Evolutionary conservation across 768 basidiomycete species (phyloP).

Genomic region (Boletus fagicola): DNA sequence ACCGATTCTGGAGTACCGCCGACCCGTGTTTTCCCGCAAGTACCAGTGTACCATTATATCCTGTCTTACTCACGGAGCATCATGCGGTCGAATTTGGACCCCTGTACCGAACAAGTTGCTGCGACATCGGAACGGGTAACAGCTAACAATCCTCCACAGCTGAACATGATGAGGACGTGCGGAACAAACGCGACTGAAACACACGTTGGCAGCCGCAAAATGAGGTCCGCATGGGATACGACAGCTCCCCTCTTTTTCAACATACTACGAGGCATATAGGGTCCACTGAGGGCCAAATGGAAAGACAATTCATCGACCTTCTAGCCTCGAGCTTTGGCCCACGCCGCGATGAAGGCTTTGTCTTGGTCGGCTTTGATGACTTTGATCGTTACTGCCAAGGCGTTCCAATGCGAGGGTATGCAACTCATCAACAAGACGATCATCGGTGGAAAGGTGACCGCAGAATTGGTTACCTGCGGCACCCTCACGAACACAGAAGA

Average conservation of each 20-base stretch:
- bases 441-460: background rate
- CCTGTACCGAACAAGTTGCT: no score
- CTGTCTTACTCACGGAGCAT: no score
- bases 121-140: no score
- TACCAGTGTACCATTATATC: no score
- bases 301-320: background rate
- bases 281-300: background rate
- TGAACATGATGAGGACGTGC: no score
- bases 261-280: background rate
- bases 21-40: no score
- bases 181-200: no score
- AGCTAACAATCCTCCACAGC: no score
- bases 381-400: background rate
- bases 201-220: no score
- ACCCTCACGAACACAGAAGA: background rate
- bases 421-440: background rate
- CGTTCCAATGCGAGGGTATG: background rate
- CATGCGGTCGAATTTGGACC: no score
- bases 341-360: background rate
- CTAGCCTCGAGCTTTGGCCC: background rate
- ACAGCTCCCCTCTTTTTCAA: background rate
- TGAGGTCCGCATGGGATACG: background rate
- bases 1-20: no score
- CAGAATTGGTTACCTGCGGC: background rate
- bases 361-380: background rate